Conservation (phyloP, 2,329 filamentous ascomycete species). For the Leptographium radiaticola region DNA sequence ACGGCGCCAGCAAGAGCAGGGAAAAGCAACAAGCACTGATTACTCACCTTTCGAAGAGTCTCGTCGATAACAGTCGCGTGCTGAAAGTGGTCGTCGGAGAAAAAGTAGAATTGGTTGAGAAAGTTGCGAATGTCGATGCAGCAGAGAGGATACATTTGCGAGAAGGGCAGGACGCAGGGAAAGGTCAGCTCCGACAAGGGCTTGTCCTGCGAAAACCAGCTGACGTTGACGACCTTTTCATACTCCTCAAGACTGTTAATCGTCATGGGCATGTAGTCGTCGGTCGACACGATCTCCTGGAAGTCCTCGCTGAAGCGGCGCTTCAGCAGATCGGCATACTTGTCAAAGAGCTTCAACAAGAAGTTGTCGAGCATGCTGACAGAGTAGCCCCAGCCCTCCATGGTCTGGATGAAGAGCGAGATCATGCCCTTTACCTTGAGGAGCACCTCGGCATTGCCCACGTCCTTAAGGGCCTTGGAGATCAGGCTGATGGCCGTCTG, state of each 20-base stretch:
- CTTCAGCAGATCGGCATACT: conserved; percentile 86
- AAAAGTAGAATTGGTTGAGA: conserved; percentile 95
- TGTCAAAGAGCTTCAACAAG: conserved; percentile 79
- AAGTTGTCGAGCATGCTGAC: conserved; percentile 72
- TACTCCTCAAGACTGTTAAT: conserved; percentile 86
- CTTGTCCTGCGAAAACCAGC: conserved; percentile 86
- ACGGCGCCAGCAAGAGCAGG: neutral
- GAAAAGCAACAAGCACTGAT: neutral
- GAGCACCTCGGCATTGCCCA: conserved; percentile 80
- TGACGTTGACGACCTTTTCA: conserved; percentile 89
- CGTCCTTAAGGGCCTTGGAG: conserved; percentile 59
- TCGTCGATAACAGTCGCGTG: conserved; percentile 84
- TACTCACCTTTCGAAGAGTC: conserved; percentile 59
- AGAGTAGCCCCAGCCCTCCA: conserved; percentile 93
- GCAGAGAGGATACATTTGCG: conserved; percentile 96
- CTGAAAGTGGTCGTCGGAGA: conserved; percentile 91
- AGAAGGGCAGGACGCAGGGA: conserved; percentile 92
- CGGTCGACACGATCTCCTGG: conserved; percentile 79
- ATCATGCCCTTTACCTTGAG: conserved; percentile 92
- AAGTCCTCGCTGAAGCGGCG: conserved; percentile 90
- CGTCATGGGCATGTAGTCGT: conserved; percentile 99
- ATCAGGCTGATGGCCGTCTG: conserved; percentile 74
- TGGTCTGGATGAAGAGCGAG: conserved; percentile 91
- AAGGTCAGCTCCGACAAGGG: conserved; percentile 66
- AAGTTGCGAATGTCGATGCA: conserved; percentile 98